Evolutionary conservation across 805 yeast species (phyloP).

Genomic region (Saturnispora silvae): DNA sequence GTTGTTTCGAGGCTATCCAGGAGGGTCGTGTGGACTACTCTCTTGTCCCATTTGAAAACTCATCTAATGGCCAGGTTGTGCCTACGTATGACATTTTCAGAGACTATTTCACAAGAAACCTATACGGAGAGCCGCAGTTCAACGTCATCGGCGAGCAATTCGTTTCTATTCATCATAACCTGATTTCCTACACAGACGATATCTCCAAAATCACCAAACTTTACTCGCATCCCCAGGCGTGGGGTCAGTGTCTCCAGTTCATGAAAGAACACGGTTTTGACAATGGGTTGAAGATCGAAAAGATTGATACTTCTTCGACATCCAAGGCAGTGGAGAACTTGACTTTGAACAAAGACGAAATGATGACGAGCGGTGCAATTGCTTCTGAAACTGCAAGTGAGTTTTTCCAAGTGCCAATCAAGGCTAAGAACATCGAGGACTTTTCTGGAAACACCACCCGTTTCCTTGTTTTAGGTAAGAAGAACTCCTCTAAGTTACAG

Average conservation of each 20-base stretch:
- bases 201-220: slow-evolving; percentile 41
- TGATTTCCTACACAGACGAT: slow-evolving; percentile 39
- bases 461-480: slow-evolving; percentile 53
- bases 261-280: slow-evolving; percentile 28
- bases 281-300: slow-evolving; percentile 28
- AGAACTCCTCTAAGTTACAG: slow-evolving; percentile 13
- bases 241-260: slow-evolving; percentile 81
- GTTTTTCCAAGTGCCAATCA: slow-evolving; percentile 46
- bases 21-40: slow-evolving; percentile 47
- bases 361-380: slow-evolving; percentile 52
- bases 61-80: slow-evolving; percentile 89
- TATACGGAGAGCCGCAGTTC: slow-evolving; percentile 28
- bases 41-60: slow-evolving; percentile 86
- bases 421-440: slow-evolving; percentile 57
- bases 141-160: slow-evolving; percentile 66
- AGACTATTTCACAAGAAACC: slow-evolving; percentile 39
- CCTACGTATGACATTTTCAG: slow-evolving; percentile 74
- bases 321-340: slow-evolving; percentile 74
- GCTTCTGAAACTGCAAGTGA: slow-evolving; percentile 61
- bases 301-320: slow-evolving; percentile 67
- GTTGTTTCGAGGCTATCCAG: slow-evolving; percentile 51
- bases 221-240: slow-evolving; percentile 94
- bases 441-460: slow-evolving; percentile 71
- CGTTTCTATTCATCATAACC: slow-evolving; percentile 73
- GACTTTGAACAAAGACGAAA: slow-evolving; percentile 20